Percentiles rank a stretch among this genome's conserved stretches.
phyloP scores from a whole-genome alignment of 2,329 filamentous ascomycete genomes.

The Paraphoma chrysanthemicola region DNA sequence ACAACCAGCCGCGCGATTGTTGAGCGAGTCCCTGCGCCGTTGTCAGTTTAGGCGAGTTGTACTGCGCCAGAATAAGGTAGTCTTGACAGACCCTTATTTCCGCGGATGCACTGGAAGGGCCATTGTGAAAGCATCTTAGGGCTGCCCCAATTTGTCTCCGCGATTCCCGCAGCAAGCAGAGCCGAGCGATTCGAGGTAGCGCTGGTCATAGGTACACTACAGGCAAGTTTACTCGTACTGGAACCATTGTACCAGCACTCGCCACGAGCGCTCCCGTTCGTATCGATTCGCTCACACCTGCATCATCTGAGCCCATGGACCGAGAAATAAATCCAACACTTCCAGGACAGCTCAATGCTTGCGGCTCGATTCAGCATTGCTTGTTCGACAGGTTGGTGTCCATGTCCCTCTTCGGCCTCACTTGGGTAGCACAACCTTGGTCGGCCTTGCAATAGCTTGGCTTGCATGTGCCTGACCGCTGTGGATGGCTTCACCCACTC shows the following conservation, averaged over 20 bases:
- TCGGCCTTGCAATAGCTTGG: conserved; percentile 5
- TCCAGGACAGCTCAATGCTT: conserved; percentile 1
- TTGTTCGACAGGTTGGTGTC: background rate
- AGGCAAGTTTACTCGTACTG: background rate
- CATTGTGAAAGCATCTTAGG: background rate
- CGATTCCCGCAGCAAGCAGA: background rate
- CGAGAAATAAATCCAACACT: conserved; percentile 1
- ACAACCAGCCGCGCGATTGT: background rate
- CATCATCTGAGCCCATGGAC: conserved; percentile 4
- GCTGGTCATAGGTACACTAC: background rate
- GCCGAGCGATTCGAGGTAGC: background rate
- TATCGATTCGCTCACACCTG: conserved; percentile 5
- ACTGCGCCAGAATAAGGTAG: background rate
- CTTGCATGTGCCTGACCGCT: conserved; percentile 6
- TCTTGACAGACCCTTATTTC: background rate
- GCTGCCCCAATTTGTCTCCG: background rate
- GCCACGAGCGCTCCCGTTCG: background rate
- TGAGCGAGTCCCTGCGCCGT: background rate
- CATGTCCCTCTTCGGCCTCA: background rate
- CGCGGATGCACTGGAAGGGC: background rate
- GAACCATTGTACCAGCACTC: background rate
- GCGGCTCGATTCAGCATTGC: background rate
- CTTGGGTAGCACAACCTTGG: conserved; percentile 9
- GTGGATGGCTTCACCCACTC: conserved; percentile 11
- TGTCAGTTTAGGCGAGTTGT: background rate